Base-by-base conservation (phyloP, 208 protist species). In the Wallacemonas rigidus region DNA sequence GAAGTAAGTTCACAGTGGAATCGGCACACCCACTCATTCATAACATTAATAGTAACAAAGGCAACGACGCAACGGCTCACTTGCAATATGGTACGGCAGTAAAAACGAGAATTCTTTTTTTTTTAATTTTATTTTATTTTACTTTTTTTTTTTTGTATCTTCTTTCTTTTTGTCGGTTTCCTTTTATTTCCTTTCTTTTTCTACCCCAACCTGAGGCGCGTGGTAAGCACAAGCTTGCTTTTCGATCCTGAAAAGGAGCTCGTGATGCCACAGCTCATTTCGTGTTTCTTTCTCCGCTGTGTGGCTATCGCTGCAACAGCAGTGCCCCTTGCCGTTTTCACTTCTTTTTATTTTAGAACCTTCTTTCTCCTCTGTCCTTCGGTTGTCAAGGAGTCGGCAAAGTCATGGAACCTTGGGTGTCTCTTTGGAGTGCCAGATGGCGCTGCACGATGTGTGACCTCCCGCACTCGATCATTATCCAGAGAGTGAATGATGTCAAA, bases 91-190 rank as follows among this genome's bases (percentile, higher is more conserved):
- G 45, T 50, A 12, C 12, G 45, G 12, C 12, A 12, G 45, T 50
- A 12, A 12, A 50, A 50, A 12, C 12, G 1, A 6, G 12, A 50
- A 68, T 44, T 26, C 40, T 26, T 55, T 55, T 68, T 39, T 8
- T 67, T 60, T 71, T 41, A 70, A 26, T 45, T 48, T 69, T 67
- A 70, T 38, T 74, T 6, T 40, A 40, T 60, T 15, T 39, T 60
- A 35, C 48, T 26, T 71, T 40, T 60, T 12, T 71, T 71, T 39
- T 1, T 17, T 0, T 26, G 26, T 26, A 26, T 26, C 26, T 26
- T 26, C 26, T 26, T 26, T 26, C 26, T 26, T 48, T 70, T 40
- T 17, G 1, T 15, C 14, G 8, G 8, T 61, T 26, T 71, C 12
- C 60, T 12, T 71, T 71, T 39, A 6, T 1, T 36, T 51, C 51